Conservation (phyloP, 2,329 filamentous ascomycete genomes). For the Diplodia seriata region DNA sequence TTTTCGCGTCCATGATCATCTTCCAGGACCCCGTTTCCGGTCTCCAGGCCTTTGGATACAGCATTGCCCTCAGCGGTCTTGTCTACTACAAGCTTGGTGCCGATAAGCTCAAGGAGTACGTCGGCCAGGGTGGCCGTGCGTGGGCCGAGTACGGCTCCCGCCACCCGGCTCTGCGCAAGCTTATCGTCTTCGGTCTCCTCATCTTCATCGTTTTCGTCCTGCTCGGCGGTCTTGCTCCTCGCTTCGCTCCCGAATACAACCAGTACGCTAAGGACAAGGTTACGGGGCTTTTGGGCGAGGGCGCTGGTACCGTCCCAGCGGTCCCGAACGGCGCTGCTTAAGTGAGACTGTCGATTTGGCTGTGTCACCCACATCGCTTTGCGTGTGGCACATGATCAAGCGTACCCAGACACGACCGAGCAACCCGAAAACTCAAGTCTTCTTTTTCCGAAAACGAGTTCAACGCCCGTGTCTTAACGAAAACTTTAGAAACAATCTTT, state of each 20-base stretch:
- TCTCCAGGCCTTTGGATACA: conserved; percentile 84
- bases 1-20: conserved; percentile 79
- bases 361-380: conserved; percentile 4
- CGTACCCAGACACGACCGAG: conserved; percentile 10
- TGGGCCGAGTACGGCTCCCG: conserved; percentile 86
- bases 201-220: conserved; percentile 72
- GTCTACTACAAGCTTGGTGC: conserved; percentile 86
- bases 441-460: conserved; percentile 18
- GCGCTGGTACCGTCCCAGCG: conserved; percentile 34
- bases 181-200: conserved; percentile 71
- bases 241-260: conserved; percentile 47
- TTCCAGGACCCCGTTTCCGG: conserved; percentile 77
- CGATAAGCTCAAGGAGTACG: conserved; percentile 82
- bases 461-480: conserved; percentile 26
- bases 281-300: conserved; percentile 46
- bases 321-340: conserved; percentile 30
- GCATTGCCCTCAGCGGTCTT: conserved; percentile 78
- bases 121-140: conserved; percentile 72
- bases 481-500: conserved; percentile 23
- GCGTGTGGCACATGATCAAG: neutral
- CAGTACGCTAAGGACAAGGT: conserved; percentile 45
- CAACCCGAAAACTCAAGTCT: conserved; percentile 6
- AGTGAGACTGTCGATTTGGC: conserved; percentile 9
- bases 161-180: conserved; percentile 78
- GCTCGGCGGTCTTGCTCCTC: conserved; percentile 60